phyloP scores from a whole-genome alignment of 2,329 filamentous ascomycete genomes.

The Ascochyta rabiei region DNA sequence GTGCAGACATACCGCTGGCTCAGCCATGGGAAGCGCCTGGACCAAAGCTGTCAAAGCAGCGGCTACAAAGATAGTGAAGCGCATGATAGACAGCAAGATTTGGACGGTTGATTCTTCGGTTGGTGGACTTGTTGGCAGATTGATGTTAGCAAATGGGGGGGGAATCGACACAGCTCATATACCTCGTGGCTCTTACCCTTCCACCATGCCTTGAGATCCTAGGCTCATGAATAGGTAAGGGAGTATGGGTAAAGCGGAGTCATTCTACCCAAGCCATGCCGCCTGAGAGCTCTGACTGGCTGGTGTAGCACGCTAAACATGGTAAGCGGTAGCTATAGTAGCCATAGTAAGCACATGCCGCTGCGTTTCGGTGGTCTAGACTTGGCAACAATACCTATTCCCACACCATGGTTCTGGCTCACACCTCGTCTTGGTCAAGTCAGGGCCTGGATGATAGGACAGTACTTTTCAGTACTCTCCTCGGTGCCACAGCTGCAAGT shows the following conservation, averaged over 20 bases:
- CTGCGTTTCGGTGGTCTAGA: background rate
- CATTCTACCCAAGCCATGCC: background rate
- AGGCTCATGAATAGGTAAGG: background rate
- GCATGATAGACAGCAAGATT: background rate
- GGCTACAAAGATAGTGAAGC: background rate
- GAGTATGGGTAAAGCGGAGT: constrained; percentile 4
- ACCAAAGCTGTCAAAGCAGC: background rate
- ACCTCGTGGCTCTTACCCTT: background rate
- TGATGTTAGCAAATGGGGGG: background rate
- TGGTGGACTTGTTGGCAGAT: background rate
- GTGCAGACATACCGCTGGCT: background rate
- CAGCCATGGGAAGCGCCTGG: background rate
- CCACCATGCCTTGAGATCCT: background rate
- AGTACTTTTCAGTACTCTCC: background rate
- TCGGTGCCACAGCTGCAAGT: background rate
- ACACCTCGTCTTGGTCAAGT: too few relatives aligned
- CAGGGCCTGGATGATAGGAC: background rate
- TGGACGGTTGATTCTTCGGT: background rate
- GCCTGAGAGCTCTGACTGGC: background rate
- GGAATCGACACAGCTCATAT: background rate
- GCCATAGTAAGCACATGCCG: background rate
- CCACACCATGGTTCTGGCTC: too few relatives aligned
- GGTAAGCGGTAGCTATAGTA: background rate
- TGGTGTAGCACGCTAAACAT: background rate
- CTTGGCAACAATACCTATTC: background rate